Base-by-base conservation (phyloP, 2,329 filamentous ascomycete genomes). In the Cytospora paraplurivora region DNA sequence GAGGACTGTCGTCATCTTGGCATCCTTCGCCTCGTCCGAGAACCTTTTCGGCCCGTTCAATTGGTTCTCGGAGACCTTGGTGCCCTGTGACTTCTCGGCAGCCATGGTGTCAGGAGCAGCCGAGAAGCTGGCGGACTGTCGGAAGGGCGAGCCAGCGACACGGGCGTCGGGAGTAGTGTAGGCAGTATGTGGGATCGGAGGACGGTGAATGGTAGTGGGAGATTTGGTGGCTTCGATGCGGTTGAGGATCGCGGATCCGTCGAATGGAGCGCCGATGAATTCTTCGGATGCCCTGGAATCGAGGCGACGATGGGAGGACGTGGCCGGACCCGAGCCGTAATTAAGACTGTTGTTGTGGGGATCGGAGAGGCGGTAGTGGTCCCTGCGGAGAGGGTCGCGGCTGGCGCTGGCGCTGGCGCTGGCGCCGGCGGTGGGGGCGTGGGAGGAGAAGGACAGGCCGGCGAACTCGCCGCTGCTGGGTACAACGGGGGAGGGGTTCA, bases 11-110 rank as follows among this genome's bases (percentile, higher is more conserved):
- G 82, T 78, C 17, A 81, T 79, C 72, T 87, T 89, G 51, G 82
- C 77, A 62, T 89, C 85, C 70, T 85, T 87, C 66, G 79, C 81
- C 76, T 97, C 92, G 76, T 95, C 92, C 17, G 92, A 95, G 74
- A 88, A 90, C 69, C 92, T 82, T 77, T 95, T 92, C 49, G 87
- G 81, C 67, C 80, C 82, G 52, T 80, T 77, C 64, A 85, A 71
- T 62, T 76, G 78, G 65, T 74, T 78, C 62, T 86, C 84, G 63
- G 73, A 71, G 19, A 74, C 68, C 65, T 73, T 76, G 61, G 76
- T 72, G 47, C 78, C 75, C 57, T 75, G 70, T 15, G 75, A 70
- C 71, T 81, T 81, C 68, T 82, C 79, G 69, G 67, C 78, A 69
- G 84, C 78, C 65, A 85, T 82, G 54, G 78, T 76, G 71, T 78